A percentile compares a stretch with the other conserved stretches of the same genome.
These are phyloP conservation scores for Aspergillus ochraceoroseus DNA, from an alignment of 2,329 filamentous ascomycete species.

Conservation along the genomic window DNA sequence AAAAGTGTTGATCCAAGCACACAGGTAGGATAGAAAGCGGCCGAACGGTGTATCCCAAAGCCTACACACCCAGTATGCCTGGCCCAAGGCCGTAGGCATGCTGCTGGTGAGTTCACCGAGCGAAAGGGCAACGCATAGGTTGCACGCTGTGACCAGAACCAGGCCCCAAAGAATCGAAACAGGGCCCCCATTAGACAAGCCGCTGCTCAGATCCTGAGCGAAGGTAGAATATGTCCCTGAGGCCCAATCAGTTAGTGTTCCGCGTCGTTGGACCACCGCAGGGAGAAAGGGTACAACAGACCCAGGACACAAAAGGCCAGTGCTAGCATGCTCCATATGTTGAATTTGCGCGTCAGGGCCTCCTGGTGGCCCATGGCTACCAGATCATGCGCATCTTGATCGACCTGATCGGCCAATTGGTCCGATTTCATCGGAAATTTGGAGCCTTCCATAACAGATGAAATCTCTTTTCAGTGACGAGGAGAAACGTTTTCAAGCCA, in stretches of 20 bases:
- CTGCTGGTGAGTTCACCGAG: constrained; percentile 62
- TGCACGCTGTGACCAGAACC: constrained; percentile 60
- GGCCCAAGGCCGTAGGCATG: constrained; percentile 58
- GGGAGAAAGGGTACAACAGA: too few species aligned
- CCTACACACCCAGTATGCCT: constrained; percentile 54
- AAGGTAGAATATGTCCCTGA: constrained; percentile 57
- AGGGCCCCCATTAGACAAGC: constrained; percentile 57
- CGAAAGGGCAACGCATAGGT: constrained; percentile 58
- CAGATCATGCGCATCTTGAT: constrained; percentile 42
- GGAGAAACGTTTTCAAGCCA: too few species aligned
- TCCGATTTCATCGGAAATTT: too few species aligned
- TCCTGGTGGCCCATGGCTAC: constrained; percentile 44
- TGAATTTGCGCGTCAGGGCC: constrained; percentile 48
- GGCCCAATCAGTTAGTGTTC: too few species aligned
- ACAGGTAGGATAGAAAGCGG: constrained; percentile 53
- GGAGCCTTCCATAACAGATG: too few species aligned
- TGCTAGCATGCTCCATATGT: constrained; percentile 54
- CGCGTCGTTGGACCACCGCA: too few species aligned
- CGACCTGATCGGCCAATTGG: constrained; percentile 34
- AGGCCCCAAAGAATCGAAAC: constrained; percentile 69
- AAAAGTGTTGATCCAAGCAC: constrained; percentile 58
- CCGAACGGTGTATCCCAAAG: constrained; percentile 41
- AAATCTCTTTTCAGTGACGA: too few species aligned
- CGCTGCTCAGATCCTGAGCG: constrained; percentile 50
- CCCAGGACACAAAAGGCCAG: constrained; percentile 55